These are phyloP conservation scores for Paecilomyces dactylethromorphus DNA, from an alignment of 2,329 filamentous ascomycete genomes.

Conservation along the genomic window DNA sequence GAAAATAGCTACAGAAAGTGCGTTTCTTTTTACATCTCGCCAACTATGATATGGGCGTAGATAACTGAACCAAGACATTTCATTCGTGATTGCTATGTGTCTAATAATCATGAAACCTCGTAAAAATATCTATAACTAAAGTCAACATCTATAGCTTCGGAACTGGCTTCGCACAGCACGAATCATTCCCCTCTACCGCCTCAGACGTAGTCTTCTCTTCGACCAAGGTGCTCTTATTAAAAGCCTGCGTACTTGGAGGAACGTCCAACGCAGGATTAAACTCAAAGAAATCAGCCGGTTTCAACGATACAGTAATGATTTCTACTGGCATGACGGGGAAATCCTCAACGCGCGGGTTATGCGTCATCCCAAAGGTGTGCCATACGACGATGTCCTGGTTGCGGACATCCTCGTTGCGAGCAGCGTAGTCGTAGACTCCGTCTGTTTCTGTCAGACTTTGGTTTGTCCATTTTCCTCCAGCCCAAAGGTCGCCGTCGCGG, in stretches of 20 bases:
- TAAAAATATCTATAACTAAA: no score
- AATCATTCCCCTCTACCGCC: neutral
- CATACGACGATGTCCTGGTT: constrained; percentile 46
- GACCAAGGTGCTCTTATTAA: constrained; percentile 2
- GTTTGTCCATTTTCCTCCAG: constrained; percentile 43
- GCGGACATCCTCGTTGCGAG: constrained; percentile 34
- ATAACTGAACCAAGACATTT: neutral
- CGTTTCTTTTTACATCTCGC: neutral
- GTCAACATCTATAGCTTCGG: neutral
- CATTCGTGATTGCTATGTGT: neutral
- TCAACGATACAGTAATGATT: constrained; percentile 41
- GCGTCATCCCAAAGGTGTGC: constrained; percentile 45
- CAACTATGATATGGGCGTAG: neutral
- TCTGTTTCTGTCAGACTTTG: constrained; percentile 39
- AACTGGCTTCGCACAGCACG: neutral
- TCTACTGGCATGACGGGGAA: constrained; percentile 44
- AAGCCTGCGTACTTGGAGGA: constrained; percentile 16
- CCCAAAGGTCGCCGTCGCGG: constrained; percentile 44
- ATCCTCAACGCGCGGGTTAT: constrained; percentile 47
- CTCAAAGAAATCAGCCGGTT: constrained; percentile 45
- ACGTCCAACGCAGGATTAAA: constrained; percentile 46
- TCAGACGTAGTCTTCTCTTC: neutral
- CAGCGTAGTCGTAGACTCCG: constrained; percentile 39
- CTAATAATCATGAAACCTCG: neutral
- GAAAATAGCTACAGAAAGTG: no score